A percentile compares a stretch with the other conserved stretches of the same genome.
Evolutionary conservation across 495 filamentous ascomycete genomes (phyloP).

Genomic region (Aspergillus kassunensis): DNA sequence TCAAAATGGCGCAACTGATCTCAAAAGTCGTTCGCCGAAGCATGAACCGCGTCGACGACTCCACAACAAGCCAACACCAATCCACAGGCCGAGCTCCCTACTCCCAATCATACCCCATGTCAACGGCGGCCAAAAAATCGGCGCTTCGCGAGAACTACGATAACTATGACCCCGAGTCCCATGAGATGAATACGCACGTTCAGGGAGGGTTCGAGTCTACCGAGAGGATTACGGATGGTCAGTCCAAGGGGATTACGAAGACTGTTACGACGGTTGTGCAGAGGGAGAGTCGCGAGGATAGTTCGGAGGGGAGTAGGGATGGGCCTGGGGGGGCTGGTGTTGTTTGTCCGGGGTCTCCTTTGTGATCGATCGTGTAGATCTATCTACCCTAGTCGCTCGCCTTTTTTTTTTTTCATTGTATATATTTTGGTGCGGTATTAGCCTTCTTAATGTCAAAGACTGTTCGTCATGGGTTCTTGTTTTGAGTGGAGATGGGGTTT

Average conservation of each 20-base stretch:
- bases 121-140: background rate
- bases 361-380: no score
- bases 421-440: no score
- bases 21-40: conserved; percentile 16
- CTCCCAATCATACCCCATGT: background rate
- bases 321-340: no score
- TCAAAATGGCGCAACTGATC: conserved; percentile 50
- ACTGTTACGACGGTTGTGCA: conserved; percentile 4
- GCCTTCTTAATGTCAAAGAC: no score
- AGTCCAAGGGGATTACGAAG: background rate
- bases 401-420: no score
- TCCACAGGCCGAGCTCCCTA: background rate
- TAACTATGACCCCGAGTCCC: background rate
- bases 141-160: background rate
- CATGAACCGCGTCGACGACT: conserved; percentile 9
- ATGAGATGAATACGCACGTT: conserved; percentile 5
- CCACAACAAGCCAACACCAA: background rate
- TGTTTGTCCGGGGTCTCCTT: no score
- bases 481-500: no score
- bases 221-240: background rate
- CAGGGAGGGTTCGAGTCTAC: background rate
- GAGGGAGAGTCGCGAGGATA: background rate
- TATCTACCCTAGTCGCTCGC: no score
- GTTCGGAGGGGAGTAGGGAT: background rate
- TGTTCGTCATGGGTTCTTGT: no score